Percentiles rank a stretch among this genome's conserved stretches.
These are phyloP conservation scores for Diaporthe velutina DNA, from an alignment of 2,329 filamentous ascomycete genomes.

Conservation along the genomic window DNA sequence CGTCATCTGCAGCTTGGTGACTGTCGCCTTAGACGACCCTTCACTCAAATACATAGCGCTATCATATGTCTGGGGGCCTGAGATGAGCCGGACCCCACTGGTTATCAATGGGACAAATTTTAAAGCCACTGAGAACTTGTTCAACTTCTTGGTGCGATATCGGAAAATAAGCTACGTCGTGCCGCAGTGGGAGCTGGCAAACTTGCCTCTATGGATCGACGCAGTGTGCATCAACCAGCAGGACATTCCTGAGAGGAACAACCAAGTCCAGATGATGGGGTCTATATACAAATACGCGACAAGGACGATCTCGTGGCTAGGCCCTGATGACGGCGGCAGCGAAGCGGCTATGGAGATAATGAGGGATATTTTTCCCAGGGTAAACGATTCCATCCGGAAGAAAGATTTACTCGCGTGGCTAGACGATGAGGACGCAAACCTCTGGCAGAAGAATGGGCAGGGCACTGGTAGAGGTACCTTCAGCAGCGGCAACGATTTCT, in stretches of 20 bases:
- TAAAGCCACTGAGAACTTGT: neutral
- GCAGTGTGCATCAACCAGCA: slow-evolving; percentile 23
- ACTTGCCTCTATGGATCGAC: slow-evolving; percentile 51
- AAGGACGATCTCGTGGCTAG: neutral
- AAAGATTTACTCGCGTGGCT: neutral
- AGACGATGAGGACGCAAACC: neutral
- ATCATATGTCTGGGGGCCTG: slow-evolving; percentile 3
- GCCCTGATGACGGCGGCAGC: neutral
- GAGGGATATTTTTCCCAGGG: neutral
- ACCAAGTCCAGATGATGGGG: slow-evolving; percentile 15
- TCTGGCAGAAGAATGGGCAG: neutral
- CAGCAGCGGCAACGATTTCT: neutral
- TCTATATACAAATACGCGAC: neutral
- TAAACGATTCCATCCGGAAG: neutral
- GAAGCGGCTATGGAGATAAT: neutral
- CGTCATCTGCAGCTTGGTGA: neutral
- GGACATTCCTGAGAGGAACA: slow-evolving; percentile 9
- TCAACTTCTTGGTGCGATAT: slow-evolving; percentile 6
- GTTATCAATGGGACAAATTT: neutral
- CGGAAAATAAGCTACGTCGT: neutral
- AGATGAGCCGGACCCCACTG: neutral
- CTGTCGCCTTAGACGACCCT: neutral
- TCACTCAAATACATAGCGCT: neutral
- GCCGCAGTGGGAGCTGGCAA: slow-evolving; percentile 8
- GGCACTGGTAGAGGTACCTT: neutral